phyloP scores from a whole-genome alignment of 208 protist species.

The Trichomonas gallinae region DNA sequence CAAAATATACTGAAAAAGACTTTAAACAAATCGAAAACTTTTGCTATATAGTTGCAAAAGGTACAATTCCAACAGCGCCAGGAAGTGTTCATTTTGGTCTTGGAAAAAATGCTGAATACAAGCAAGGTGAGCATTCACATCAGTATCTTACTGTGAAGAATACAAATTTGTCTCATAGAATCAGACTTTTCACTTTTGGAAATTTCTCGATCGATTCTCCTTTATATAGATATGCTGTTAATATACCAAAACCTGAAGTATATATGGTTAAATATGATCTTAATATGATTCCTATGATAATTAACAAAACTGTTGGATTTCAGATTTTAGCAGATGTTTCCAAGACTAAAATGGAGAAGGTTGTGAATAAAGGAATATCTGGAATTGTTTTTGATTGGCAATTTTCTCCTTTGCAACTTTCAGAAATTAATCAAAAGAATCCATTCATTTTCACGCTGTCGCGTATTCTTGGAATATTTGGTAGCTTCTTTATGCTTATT shows the following conservation, averaged over 20 bases:
- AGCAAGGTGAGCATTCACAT: not conserved
- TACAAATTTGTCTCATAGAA: not conserved
- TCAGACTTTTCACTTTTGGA: not conserved
- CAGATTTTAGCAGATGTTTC: not conserved
- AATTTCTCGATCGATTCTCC: not conserved
- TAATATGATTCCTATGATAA: not conserved
- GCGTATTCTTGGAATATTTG: not conserved
- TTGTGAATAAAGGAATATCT: not conserved
- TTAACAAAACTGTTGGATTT: not conserved
- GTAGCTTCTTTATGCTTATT: not conserved
- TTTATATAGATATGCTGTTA: not conserved
- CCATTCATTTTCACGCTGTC: not conserved
- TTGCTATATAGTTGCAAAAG: not conserved
- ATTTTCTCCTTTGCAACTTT: not conserved
- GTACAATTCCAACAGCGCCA: not conserved
- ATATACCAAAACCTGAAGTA: not conserved
- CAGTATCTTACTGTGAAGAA: not conserved
- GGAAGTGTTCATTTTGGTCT: not conserved
- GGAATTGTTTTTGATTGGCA: not conserved
- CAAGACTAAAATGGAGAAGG: not conserved
- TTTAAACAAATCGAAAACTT: not conserved
- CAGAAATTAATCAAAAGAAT: not conserved
- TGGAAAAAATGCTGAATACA: not conserved
- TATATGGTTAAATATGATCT: not conserved
- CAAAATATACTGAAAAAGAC: not conserved